Evolutionary conservation across 1,284 basidiomycete genomes (phyloP).

Genomic region (Ganoderma sp.): DNA sequence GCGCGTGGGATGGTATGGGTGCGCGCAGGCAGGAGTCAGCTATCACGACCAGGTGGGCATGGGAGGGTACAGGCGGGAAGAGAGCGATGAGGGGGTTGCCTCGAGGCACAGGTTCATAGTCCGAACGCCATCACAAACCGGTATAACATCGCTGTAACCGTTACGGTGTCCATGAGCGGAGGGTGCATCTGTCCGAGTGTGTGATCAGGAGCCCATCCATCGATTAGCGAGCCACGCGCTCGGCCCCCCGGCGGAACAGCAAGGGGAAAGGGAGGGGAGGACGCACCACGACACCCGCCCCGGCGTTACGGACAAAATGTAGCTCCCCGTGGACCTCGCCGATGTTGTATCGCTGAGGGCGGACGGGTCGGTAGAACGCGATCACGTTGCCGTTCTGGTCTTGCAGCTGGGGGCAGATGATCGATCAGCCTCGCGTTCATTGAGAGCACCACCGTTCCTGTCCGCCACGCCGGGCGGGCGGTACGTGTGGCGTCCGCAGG

Average conservation of each 20-base stretch:
- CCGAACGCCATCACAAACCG: slow-evolving; percentile 75
- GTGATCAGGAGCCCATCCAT: slow-evolving; percentile 28
- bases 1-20: slow-evolving; percentile 15
- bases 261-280: slow-evolving; percentile 12
- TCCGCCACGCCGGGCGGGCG: slow-evolving; percentile 21
- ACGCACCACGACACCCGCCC: slow-evolving; percentile 80
- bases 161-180: slow-evolving; percentile 85
- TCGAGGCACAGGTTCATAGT: slow-evolving; percentile 49
- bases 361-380: slow-evolving; percentile 77
- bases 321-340: slow-evolving; percentile 85
- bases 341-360: slow-evolving; percentile 77
- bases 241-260: slow-evolving; percentile 25
- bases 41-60: slow-evolving; percentile 1
- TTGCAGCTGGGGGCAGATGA: slow-evolving; percentile 59
- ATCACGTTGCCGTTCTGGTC: slow-evolving; percentile 71
- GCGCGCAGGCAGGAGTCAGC: neutral
- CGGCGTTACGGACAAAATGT: slow-evolving; percentile 77
- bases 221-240: slow-evolving; percentile 25
- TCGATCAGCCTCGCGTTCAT: slow-evolving; percentile 21
- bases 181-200: slow-evolving; percentile 71
- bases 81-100: slow-evolving; percentile 24
- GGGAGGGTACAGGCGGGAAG: slow-evolving; percentile 8
- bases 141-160: slow-evolving; percentile 82
- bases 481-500: slow-evolving; percentile 24
- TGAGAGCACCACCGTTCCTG: slow-evolving; percentile 9